These are phyloP conservation scores for Pichia norvegensis DNA, from an alignment of 1,139 yeast species.

Conservation along the genomic window DNA sequence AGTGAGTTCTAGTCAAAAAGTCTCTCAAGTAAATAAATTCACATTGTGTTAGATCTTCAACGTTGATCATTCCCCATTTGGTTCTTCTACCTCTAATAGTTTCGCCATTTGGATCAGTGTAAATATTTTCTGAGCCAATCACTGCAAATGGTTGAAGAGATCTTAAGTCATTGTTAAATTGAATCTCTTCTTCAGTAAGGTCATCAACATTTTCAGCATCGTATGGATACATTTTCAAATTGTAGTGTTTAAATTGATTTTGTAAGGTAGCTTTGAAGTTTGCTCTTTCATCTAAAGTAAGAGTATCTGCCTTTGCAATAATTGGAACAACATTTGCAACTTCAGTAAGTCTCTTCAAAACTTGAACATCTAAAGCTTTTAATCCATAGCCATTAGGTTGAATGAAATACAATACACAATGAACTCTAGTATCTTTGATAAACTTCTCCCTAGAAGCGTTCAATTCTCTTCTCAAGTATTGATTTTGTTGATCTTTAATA, in stretches of 20 bases:
- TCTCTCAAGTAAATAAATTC: conserved; percentile 92
- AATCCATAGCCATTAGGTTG: conserved; percentile 82
- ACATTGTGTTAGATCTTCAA: conserved; percentile 91
- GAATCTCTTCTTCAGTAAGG: conserved; percentile 70
- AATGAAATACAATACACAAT: conserved; percentile 84
- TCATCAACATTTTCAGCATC: conserved; percentile 45
- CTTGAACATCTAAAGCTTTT: conserved; percentile 73
- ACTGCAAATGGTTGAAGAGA: conserved; percentile 88
- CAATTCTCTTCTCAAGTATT: conserved; percentile 86
- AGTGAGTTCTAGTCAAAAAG: conserved; percentile 88
- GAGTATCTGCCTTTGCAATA: conserved; percentile 86
- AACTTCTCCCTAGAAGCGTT: conserved; percentile 88
- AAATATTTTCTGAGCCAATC: conserved; percentile 82
- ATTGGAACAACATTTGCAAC: conserved; percentile 93
- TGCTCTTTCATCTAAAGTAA: conserved; percentile 79
- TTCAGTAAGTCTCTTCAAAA: conserved; percentile 78
- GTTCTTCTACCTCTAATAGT: conserved; percentile 84
- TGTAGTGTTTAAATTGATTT: conserved; percentile 65
- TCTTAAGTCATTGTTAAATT: conserved; percentile 67
- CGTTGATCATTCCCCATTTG: conserved; percentile 86
- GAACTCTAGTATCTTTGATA: conserved; percentile 88
- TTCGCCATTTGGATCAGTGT: conserved; percentile 60
- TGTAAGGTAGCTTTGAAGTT: conserved; percentile 69
- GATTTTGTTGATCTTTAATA: conserved; percentile 92
- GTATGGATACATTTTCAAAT: conserved; percentile 80